These are phyloP conservation scores for Phytophthora parvispora DNA, from an alignment of 352 stramenopile genomes.

Conservation along the genomic window DNA sequence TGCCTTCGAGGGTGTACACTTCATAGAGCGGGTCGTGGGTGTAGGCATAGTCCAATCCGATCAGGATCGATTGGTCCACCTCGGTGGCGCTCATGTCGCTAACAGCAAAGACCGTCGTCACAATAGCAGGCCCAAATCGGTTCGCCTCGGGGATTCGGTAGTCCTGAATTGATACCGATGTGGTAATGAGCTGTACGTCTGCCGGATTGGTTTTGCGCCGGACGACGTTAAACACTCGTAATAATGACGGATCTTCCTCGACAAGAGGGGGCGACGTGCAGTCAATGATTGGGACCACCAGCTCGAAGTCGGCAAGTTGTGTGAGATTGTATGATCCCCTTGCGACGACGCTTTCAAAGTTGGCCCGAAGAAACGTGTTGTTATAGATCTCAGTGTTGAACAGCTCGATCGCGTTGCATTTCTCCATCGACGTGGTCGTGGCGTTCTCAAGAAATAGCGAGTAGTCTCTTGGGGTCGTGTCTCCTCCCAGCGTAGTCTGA, in stretches of 20 bases:
- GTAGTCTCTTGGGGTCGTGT: slow-evolving; percentile 31
- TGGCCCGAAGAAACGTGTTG: slow-evolving; percentile 35
- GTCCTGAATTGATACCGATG: slow-evolving; percentile 49
- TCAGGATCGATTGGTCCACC: slow-evolving; percentile 30
- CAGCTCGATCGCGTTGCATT: slow-evolving; percentile 12
- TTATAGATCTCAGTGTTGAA: slow-evolving; percentile 39
- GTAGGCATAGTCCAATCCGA: slow-evolving; percentile 48
- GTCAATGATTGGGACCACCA: slow-evolving; percentile 54
- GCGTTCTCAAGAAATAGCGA: slow-evolving; percentile 46
- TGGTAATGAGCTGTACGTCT: slow-evolving; percentile 36
- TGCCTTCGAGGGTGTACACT: slow-evolving; percentile 28
- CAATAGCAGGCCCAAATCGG: slow-evolving; percentile 32
- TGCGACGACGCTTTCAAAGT: slow-evolving; percentile 26
- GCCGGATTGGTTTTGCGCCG: slow-evolving; percentile 26
- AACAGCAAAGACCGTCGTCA: slow-evolving; percentile 40
- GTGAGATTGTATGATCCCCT: slow-evolving; percentile 41
- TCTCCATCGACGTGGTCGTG: slow-evolving; percentile 25
- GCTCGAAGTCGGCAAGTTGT: slow-evolving; percentile 37
- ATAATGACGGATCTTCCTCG: slow-evolving; percentile 29
- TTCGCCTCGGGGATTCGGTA: slow-evolving; percentile 43
- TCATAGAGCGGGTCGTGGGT: slow-evolving; percentile 38
- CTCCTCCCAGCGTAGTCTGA: slow-evolving; percentile 16
- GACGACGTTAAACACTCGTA: slow-evolving; percentile 54
- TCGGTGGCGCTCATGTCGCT: slow-evolving; percentile 32
- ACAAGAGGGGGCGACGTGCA: slow-evolving; percentile 42